A percentile compares a stretch with the other conserved stretches of the same genome.
Conservation (phyloP, 2,329 filamentous ascomycete genomes). For the Fusarium sp. region DNA sequence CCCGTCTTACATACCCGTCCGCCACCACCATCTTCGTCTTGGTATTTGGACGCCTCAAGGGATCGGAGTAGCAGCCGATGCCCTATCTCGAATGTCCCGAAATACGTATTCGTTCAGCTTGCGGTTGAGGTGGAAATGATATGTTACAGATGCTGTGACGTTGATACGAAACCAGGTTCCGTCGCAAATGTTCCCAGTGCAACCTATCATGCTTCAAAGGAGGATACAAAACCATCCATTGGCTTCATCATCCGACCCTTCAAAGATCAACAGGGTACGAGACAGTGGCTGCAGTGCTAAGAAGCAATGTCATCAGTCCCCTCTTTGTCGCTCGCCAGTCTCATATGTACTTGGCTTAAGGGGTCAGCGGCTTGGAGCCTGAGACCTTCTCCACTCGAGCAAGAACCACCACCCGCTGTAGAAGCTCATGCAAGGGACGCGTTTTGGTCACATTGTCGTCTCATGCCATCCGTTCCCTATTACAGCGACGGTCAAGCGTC, state of each 20-base stretch:
- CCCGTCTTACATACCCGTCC: conserved; percentile 31
- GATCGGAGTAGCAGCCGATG: neutral
- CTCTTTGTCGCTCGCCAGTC: neutral
- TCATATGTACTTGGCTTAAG: conserved; percentile 12
- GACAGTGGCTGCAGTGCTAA: neutral
- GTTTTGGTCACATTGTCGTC: conserved; percentile 27
- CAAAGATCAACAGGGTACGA: neutral
- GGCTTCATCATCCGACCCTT: neutral
- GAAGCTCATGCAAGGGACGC: conserved; percentile 35
- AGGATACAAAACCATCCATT: conserved; percentile 9
- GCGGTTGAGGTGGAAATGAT: neutral
- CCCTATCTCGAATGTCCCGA: conserved; percentile 2
- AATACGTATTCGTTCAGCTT: neutral
- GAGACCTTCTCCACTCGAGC: conserved; percentile 25
- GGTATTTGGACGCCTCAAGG: conserved; percentile 4
- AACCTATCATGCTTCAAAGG: conserved; percentile 20
- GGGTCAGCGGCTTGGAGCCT: conserved; percentile 23
- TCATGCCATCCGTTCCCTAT: conserved; percentile 30
- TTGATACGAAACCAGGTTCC: conserved; percentile 22
- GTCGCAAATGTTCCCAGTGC: neutral
- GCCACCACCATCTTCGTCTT: conserved; percentile 5
- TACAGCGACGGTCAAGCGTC: conserved; percentile 13
- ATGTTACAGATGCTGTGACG: conserved; percentile 7
- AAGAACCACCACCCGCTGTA: conserved; percentile 29
- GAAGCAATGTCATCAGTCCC: conserved; percentile 1